Percentiles rank a stretch among this genome's conserved stretches.
phyloP scores from a whole-genome alignment of 2,329 filamentous ascomycete species.

The Corinectria fuckeliana region DNA sequence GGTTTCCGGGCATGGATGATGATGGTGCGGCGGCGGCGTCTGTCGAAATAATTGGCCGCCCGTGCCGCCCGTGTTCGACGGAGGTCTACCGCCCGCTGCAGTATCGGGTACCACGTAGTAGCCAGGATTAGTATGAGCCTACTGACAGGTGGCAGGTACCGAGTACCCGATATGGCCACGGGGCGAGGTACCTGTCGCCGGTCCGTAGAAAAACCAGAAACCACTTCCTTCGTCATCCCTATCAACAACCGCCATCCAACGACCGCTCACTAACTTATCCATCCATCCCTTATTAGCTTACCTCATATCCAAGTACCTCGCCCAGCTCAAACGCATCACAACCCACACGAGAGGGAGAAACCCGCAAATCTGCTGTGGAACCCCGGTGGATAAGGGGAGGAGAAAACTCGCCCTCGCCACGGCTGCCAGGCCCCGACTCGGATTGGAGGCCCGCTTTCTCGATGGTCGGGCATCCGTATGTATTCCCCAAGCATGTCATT shows the following conservation, averaged over 20 bases:
- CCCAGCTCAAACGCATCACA: slow-evolving; percentile 22
- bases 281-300: slow-evolving; percentile 29
- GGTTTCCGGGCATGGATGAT: slow-evolving; percentile 11
- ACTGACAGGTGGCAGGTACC: neutral
- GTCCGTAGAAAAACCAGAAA: neutral
- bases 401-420: slow-evolving; percentile 30
- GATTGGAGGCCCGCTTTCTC: slow-evolving; percentile 29
- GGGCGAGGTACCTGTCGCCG: slow-evolving; percentile 20
- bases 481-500: neutral
- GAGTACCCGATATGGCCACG: neutral
- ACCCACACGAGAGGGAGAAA: slow-evolving; percentile 12
- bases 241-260: slow-evolving; percentile 5
- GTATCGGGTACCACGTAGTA: slow-evolving; percentile 26
- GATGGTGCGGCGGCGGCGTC: slow-evolving; percentile 33
- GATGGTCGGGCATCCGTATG: slow-evolving; percentile 24
- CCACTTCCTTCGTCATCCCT: slow-evolving; percentile 27
- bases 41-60: slow-evolving; percentile 31
- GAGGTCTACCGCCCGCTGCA: slow-evolving; percentile 3
- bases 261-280: neutral
- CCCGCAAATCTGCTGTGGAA: slow-evolving; percentile 25
- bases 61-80: slow-evolving; percentile 26
- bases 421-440: slow-evolving; percentile 34
- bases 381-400: slow-evolving; percentile 34
- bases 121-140: too few species aligned
- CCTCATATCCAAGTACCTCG: slow-evolving; percentile 24